Conservation (phyloP, 306 rosid species). For the Medicago truncatula region MtrunA17r5.0-ANR NC_053048.1:9410501-9411000, state of each 20-base stretch:
- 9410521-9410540: slow-evolving; percentile 54
- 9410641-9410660: slow-evolving; percentile 99
- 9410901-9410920: background rate
- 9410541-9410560: slow-evolving; percentile 14
- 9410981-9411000: background rate
- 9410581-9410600: slow-evolving; percentile 33
- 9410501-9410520: slow-evolving; percentile 98
- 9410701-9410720: slow-evolving; percentile 89
- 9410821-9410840: slow-evolving; percentile 1
- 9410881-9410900: slow-evolving; percentile 12
- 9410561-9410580: slow-evolving; percentile 28
- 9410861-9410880: background rate
- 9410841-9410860: slow-evolving; percentile 1
- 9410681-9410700: slow-evolving; percentile 88
- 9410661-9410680: slow-evolving; percentile 93
- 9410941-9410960: background rate
- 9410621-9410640: slow-evolving; percentile 98
- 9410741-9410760: slow-evolving; percentile 90
- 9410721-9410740: slow-evolving; percentile 73
- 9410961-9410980: background rate
- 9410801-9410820: slow-evolving; percentile 5
- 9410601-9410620: slow-evolving; percentile 92
- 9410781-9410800: slow-evolving; percentile 11
- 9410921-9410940: background rate
- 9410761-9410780: background rate